Evolutionary conservation across 306 rosid genomes (phyloP), one percentile per base, ranked within the genome.

Genomic region (Mucuna pruriens): DNA sequence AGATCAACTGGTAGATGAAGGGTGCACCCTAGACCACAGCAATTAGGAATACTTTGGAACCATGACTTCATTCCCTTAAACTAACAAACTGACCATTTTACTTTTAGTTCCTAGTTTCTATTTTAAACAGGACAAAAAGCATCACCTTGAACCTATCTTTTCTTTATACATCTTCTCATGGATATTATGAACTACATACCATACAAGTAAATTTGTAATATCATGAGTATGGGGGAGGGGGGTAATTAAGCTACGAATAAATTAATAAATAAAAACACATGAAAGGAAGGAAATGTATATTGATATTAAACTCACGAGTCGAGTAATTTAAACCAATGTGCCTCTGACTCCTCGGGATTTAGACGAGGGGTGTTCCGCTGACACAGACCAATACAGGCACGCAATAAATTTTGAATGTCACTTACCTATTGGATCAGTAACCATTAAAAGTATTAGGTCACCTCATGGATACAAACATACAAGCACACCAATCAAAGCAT

Each of bases 331-430:
- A 95, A 93, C 99, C 99, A 95, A 64, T 93, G 92, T 82, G 92
- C 87, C 87, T 95, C 97, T 45, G 98, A 88, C 82, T 95, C 98
- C 91, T 90, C 97, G 58, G 93, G 95, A 83, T 95, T 93, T 81
- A 95, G 80, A 66, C 98, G 98, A 84, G 97, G 99, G 80, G 99
- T 95, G 88, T 95, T 95, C 89, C 99, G 85, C 80, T 95, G 99
- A 85, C 99, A 95, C 82, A 95, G 82, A 71, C 94, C 91, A 80
- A 95, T 92, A 84, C 99, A 93, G 71, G 97, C 92, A 75, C 78
- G 90, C 90, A 93, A 85, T 75, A 89, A 57, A 76, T 86, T 86
- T 31, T 72, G 54, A 76, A 91, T 84, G 72, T 82, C 92, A 20
- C 76, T 84, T 84, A 88, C 97, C 99, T 95, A 84, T 68, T 61